A percentile compares a stretch with the other conserved stretches of the same genome.
phyloP scores from a whole-genome alignment of 2,329 filamentous ascomycete species.

The Colletotrichum sp. region DNA sequence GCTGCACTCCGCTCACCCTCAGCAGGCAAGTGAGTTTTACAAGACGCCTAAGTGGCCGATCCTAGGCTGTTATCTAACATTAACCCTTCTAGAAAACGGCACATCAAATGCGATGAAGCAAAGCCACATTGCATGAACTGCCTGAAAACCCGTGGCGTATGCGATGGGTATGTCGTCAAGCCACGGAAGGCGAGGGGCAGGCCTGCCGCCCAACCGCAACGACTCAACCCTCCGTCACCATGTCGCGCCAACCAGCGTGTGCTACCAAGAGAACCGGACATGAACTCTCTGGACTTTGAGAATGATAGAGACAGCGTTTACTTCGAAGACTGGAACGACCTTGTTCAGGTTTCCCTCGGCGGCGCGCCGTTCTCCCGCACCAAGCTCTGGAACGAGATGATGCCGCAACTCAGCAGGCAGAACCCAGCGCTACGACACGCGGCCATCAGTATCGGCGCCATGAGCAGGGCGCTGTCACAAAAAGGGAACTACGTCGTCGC shows the following conservation, averaged over 20 bases:
- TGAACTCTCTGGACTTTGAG: conserved; percentile 19
- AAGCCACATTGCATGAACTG: conserved; percentile 47
- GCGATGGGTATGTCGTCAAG: conserved; percentile 21
- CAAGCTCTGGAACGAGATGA: conserved; percentile 42
- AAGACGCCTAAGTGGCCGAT: background rate
- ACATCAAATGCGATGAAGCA: conserved; percentile 48
- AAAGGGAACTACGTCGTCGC: background rate
- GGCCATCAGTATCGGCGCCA: conserved; percentile 45
- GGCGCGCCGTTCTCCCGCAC: conserved; percentile 3
- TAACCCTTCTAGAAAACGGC: conserved; percentile 27
- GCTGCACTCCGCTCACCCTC: background rate
- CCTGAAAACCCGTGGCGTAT: conserved; percentile 21
- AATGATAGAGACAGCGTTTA: conserved; percentile 19
- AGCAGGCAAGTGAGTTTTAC: conserved; percentile 17
- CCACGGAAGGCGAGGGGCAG: conserved; percentile 9
- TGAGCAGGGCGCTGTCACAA: conserved; percentile 35
- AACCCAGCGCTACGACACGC: conserved; percentile 37
- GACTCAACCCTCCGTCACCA: background rate
- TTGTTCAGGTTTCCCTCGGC: conserved; percentile 11
- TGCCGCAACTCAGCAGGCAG: conserved; percentile 18
- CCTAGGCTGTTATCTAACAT: background rate
- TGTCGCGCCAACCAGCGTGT: background rate
- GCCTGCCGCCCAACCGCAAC: background rate
- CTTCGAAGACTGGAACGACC: conserved; percentile 22
- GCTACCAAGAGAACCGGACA: conserved; percentile 7